Percentiles rank a stretch among this genome's conserved stretches.
Evolutionary conservation across 148 eudicot species (phyloP).

Genomic region (Salicornia ramosissima): DNA sequence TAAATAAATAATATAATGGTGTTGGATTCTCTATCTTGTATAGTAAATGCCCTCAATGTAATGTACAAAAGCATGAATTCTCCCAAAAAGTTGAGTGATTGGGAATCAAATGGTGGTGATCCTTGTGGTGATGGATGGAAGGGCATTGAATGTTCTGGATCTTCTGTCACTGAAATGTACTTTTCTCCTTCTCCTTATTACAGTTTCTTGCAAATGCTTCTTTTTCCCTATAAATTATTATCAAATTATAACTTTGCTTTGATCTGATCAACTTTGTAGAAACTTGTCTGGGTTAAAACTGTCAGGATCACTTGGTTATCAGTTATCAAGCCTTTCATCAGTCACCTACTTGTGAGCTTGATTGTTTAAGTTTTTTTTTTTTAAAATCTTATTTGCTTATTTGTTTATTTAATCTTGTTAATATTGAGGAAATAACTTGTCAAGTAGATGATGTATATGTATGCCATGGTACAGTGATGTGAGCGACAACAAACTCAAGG

Average conservation of each 20-base stretch:
- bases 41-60: conserved; percentile 57
- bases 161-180: conserved; percentile 58
- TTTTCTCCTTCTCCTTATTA: neutral
- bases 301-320: conserved; percentile 53
- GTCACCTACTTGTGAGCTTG: conserved; percentile 57
- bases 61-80: conserved; percentile 50
- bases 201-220: neutral
- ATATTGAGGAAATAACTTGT: neutral
- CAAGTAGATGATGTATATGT: conserved; percentile 12
- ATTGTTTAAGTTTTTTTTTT: neutral
- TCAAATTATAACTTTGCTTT: neutral
- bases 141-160: conserved; percentile 56
- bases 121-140: conserved; percentile 68
- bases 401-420: neutral
- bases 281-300: conserved; percentile 40
- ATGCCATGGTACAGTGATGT: conserved; percentile 48
- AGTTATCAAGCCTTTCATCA: conserved; percentile 45
- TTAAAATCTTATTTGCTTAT: neutral
- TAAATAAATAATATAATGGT: neutral
- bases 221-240: neutral
- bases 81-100: conserved; percentile 39
- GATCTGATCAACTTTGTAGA: conserved; percentile 30
- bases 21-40: neutral
- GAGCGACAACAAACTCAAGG: conserved; percentile 54
- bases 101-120: conserved; percentile 67